Evolutionary conservation across 2,329 filamentous ascomycete genomes (phyloP), one percentile per base, ranked within the genome.

Genomic region (Colletotrichum ledebouriae): DNA sequence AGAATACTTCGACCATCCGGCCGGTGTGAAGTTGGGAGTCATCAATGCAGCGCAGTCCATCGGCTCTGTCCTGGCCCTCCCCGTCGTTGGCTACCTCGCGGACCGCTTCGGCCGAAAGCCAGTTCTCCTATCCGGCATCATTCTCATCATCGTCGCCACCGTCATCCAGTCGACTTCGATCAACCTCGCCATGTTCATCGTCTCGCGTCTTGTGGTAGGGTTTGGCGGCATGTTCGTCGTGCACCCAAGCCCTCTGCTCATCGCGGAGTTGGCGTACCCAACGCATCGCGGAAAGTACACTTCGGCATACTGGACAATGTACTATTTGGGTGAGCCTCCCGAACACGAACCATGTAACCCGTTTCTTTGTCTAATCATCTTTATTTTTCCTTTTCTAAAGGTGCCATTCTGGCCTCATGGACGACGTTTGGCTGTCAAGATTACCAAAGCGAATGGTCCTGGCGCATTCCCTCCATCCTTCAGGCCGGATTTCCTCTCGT

Each of bases 11-110:
- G 72, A 72, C 9, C 55, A 75, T 37, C 78, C 77, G 3, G 63
- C 65, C 7, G 77, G 77, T 25, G 73, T 74, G 4, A 71, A 71
- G 34, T 72, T 80, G 0, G 77, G 78, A 61, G 74, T 83, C 3
- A 75, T 84, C 42, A 82, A 79, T 65, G 81, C 80, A 3, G 79
- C 80, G 71, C 81, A 81, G 70, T 79, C 79, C 2, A 75, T 84
- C 50, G 82, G 82, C 4, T 80, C 79, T 2, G 72, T 82, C n/a
- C 78, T 81, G 73, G 76, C 80, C 11, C 75, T 83, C 58, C 80
- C 81, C 10, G 78, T 83, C 67, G 75, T 81, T 41, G 79, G 81
- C 0, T 75, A 73, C 20, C 69, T 80, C 9, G 78, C 76, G 25
- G 77, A 82, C 56, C 72, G 73, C 34, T 77, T 80, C 29, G 82